Conservation (phyloP, 2,329 filamentous ascomycete species). For the Fusarium oligoseptatum region DNA sequence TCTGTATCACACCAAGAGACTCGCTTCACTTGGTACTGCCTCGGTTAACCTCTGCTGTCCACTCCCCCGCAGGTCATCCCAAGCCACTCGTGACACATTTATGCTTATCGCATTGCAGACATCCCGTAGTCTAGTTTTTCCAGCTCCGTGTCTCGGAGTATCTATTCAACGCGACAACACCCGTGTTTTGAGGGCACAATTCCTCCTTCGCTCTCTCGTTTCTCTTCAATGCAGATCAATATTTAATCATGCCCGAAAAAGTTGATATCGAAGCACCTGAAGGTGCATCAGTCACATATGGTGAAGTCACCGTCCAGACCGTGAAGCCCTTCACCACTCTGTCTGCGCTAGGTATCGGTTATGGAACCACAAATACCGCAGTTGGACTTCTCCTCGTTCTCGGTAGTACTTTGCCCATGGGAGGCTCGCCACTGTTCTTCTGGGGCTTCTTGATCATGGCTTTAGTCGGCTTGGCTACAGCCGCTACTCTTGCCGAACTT, state of each 20-base stretch:
- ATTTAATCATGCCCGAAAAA: neutral
- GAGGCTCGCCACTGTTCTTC: slow-evolving; percentile 42
- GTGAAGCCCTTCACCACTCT: slow-evolving; percentile 51
- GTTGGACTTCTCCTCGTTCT: slow-evolving; percentile 39
- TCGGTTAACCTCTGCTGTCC: neutral
- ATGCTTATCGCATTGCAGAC: neutral
- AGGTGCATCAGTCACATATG: slow-evolving; percentile 17
- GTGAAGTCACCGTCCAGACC: slow-evolving; percentile 38
- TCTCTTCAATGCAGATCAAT: neutral
- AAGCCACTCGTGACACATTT: neutral
- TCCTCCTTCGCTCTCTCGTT: neutral
- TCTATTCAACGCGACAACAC: neutral
- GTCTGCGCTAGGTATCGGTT: slow-evolving; percentile 45
- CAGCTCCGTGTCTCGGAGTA: neutral
- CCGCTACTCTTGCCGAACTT: slow-evolving; percentile 45
- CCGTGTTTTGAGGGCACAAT: neutral
- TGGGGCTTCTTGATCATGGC: slow-evolving; percentile 45
- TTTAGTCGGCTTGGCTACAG: slow-evolving; percentile 43
- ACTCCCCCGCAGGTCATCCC: neutral
- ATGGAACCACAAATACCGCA: slow-evolving; percentile 45
- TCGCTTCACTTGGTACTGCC: neutral
- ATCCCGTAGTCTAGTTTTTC: neutral
- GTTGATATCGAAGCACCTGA: slow-evolving; percentile 7
- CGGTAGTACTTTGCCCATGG: slow-evolving; percentile 34
- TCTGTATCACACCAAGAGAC: neutral